Percentiles rank a stretch among this genome's conserved stretches.
These are phyloP conservation scores for Hemisphaericaspora subhashii DNA, from an alignment of 1,139 yeast species.

Conservation along the genomic window DNA sequence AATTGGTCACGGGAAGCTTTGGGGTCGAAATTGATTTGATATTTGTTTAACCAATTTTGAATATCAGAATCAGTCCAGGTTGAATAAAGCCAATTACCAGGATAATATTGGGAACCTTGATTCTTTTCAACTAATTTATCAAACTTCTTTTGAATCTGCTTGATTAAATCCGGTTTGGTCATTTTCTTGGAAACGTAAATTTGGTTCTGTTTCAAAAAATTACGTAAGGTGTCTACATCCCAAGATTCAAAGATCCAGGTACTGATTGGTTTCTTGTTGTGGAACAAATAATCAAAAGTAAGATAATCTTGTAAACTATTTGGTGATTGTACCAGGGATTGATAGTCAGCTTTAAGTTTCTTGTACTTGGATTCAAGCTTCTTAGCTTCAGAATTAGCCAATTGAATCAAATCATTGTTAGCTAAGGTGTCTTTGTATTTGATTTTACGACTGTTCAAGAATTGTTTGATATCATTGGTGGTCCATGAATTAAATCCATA, in stretches of 20 bases:
- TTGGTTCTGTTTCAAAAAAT: constrained; percentile 34
- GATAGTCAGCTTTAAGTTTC: constrained; percentile 9
- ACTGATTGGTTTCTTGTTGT: constrained; percentile 8
- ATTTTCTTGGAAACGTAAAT: constrained; percentile 22
- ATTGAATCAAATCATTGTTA: constrained; percentile 31
- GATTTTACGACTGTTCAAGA: constrained; percentile 36
- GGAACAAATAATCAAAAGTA: constrained; percentile 13
- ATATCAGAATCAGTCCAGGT: constrained; percentile 47
- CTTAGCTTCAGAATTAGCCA: constrained; percentile 26
- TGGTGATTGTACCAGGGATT: constrained; percentile 4
- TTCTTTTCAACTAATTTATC: constrained; percentile 32
- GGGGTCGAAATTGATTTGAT: constrained; percentile 42
- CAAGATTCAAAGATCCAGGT: constrained; percentile 54
- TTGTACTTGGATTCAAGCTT: constrained; percentile 18
- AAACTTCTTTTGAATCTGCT: constrained; percentile 37
- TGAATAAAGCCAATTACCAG: constrained; percentile 51
- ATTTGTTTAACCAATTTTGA: constrained; percentile 46
- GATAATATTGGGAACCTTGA: constrained; percentile 45
- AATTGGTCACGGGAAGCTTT: constrained; percentile 42
- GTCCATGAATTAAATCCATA: constrained; percentile 22
- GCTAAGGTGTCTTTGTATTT: constrained; percentile 21
- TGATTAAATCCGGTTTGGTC: constrained; percentile 35
- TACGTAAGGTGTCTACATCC: constrained; percentile 36
- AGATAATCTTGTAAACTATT: constrained; percentile 20
- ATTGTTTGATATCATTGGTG: constrained; percentile 26